Evolutionary conservation across 129 eudicot species (phyloP), one percentile per base, ranked within the genome.

Genomic region (Lactuca sativa): DNA sequence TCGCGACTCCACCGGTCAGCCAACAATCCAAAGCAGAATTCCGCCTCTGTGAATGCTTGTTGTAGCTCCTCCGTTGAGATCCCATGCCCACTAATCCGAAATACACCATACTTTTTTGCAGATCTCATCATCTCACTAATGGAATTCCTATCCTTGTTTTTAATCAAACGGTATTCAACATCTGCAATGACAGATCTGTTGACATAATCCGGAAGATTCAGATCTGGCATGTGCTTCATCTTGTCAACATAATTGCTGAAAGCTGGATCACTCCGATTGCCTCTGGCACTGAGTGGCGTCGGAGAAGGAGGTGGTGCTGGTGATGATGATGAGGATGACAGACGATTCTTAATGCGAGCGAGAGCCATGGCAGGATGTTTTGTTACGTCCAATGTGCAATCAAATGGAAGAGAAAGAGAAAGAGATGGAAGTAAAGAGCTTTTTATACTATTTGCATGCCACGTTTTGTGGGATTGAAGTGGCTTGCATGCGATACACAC

Each of bases 301-400:
- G 96, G 82, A 3, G 96, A 79, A 2, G 96, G 91, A 0, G 90
- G 92, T 11, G 83, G 82, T 18, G 83, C 81, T 6, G 80, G 78
- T 16, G 73, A 34, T 3, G 73, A 34, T 3, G 78, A n/a, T 14
- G 86, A 71, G 0, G 82, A 36, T 2, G 67, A 38, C 32, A 74
- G 43, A 40, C 75, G 80, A 9, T 69, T 77, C 62, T 73, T 77
- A 33, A 54, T 73, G 61, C 66, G 66, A 32, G 75, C 51, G 16
- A 77, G 74, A 66, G 86, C 77, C 82, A 82, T 77, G 37, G 67
- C 5, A 53, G 17, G 4, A 15, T 18, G 71, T 31, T 48, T 62
- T 56, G 76, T 62, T 17, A 11, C 18, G 73, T 41, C 1, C n/a
- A 65, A 49, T 59, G 64, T 68, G 55, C 30, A 55, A 47, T 75